phyloP scores from a whole-genome alignment of 2,329 filamentous ascomycete species.

The Akanthomyces lecanii region DNA sequence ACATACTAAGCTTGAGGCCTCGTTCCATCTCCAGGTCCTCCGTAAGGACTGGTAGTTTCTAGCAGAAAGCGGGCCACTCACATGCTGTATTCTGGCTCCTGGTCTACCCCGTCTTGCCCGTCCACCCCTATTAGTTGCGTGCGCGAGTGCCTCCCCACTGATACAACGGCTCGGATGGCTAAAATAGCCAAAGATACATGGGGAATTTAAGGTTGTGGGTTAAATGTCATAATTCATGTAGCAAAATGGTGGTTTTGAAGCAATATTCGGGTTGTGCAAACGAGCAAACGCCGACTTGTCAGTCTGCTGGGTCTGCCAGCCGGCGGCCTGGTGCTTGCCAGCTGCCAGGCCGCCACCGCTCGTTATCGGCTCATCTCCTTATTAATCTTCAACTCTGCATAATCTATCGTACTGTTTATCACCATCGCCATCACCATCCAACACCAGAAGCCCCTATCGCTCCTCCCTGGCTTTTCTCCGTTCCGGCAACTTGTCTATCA shows the following conservation, averaged over 20 bases:
- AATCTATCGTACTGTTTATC: not conserved
- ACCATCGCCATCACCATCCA: not conserved
- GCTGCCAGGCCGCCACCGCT: not conserved
- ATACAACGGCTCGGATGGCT: not conserved
- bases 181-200: not conserved
- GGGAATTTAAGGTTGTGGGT: not conserved
- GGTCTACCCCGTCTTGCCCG: no score
- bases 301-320: not conserved
- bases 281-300: slow-evolving; percentile 6
- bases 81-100: not conserved
- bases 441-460: not conserved
- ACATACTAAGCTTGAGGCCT: not conserved
- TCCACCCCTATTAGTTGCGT: not conserved
- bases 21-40: not conserved
- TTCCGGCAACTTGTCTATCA: slow-evolving; percentile 7
- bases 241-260: not conserved
- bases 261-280: not conserved
- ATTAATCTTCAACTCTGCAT: not conserved
- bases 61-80: not conserved
- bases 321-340: not conserved
- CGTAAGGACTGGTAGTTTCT: not conserved
- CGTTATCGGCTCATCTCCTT: not conserved
- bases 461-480: not conserved
- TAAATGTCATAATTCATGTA: not conserved
- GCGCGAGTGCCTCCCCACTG: not conserved